Evolutionary conservation across 192 early-diverging fungal genomes (phyloP), one percentile per base, ranked within the genome.

Genomic region (Coemansia aciculifera): DNA sequence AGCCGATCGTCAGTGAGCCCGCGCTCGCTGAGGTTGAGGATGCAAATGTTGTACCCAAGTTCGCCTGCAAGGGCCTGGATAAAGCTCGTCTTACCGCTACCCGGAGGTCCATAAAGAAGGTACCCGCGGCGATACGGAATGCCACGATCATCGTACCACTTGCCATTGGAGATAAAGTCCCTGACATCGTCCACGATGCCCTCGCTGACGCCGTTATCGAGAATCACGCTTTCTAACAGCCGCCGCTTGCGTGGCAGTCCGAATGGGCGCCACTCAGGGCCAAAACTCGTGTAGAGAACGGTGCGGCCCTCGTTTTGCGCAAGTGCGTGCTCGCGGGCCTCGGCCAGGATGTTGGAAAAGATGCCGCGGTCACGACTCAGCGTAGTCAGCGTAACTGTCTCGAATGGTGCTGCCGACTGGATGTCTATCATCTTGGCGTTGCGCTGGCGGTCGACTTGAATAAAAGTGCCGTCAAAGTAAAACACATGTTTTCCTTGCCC

Each of bases 191-290:
- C 61, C 5, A 93, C 84, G 29, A 95, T 86, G 21, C 83, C 65
- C 67, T 89, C 89, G 43, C 81, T 85, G 23, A 91, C 74, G 4
- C 87, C 89, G 24, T 81, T 69, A 54, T 92, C 89, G 71, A 97
- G 71, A 52, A 90, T 91, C 7, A 91, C 94, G 39, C 89, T 91
- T 31, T 86, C 77, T 31, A 94, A 67, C 42, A 88, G 71, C 57
- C 93, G 75, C n/a, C 87, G 73, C 76, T 89, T 90, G 43, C 97
- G 84, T 10, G 97, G 97, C 67, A 93, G 84, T 3, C 97, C 97
- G 85, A 99, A 98, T 2, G 94, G 94, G 62, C 95, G 84, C 97
- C 97, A 99, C 67, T 99, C 97, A 6, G 93, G 91, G 0, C 97
- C 97, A 84, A 89, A 97, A 42, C 90, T 92, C 2, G 95, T 95